Evolutionary conservation across 1,284 basidiomycete genomes (phyloP).

Genomic region (Pterulicium gracile): DNA sequence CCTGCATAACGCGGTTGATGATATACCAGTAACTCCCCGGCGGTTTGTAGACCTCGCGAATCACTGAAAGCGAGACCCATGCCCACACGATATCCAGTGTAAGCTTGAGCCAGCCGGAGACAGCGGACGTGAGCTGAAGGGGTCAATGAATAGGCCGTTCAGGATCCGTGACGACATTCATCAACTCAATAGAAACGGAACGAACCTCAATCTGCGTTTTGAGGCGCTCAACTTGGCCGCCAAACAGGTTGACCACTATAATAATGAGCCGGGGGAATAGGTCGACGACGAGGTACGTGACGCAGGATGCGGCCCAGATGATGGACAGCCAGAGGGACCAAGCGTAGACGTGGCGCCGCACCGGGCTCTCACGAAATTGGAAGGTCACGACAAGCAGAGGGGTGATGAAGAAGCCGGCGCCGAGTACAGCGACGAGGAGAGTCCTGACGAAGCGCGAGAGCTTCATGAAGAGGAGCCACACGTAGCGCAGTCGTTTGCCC

Average conservation of each 20-base stretch:
- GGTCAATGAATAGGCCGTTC: constrained; percentile 8
- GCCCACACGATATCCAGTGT: constrained; percentile 53
- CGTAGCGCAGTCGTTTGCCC: constrained; percentile 38
- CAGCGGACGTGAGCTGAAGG: constrained; percentile 52
- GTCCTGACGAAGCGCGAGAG: constrained; percentile 50
- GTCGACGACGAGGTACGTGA: constrained; percentile 55
- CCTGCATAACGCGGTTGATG: constrained; percentile 63
- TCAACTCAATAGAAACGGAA: constrained; percentile 9
- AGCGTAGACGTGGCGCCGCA: constrained; percentile 43
- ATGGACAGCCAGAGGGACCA: constrained; percentile 71
- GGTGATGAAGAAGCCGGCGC: constrained; percentile 51
- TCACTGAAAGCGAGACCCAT: constrained; percentile 60
- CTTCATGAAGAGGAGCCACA: constrained; percentile 59
- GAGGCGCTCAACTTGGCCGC: constrained; percentile 51
- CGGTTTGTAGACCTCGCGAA: constrained; percentile 45
- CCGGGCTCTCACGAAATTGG: constrained; percentile 38
- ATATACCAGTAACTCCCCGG: constrained; percentile 56
- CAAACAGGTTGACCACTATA: constrained; percentile 39
- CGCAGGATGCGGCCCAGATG: constrained; percentile 53
- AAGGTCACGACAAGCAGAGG: constrained; percentile 60
- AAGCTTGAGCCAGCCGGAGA: constrained; percentile 61
- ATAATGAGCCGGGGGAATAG: constrained; percentile 47
- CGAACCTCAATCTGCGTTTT: constrained; percentile 56
- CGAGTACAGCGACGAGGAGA: constrained; percentile 43
- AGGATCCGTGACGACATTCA: constrained; percentile 1